phyloP scores from a whole-genome alignment of 1,284 basidiomycete species.

The Ceratobasidium sp. region DNA sequence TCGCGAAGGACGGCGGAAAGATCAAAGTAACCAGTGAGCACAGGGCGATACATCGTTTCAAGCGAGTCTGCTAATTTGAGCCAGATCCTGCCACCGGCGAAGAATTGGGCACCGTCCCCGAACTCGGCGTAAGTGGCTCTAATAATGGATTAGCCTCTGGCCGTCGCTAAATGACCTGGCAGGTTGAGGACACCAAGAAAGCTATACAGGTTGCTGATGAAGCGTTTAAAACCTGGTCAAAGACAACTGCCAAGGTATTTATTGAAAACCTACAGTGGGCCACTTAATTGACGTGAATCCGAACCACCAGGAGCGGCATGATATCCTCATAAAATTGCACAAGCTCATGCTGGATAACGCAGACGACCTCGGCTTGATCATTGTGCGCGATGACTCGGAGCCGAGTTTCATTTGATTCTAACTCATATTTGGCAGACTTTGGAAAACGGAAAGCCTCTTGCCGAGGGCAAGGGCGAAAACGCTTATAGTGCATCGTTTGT shows the following conservation, averaged over 20 bases:
- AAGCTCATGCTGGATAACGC: conserved; percentile 75
- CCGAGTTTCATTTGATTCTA: conserved; percentile 46
- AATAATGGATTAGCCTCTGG: neutral
- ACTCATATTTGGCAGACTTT: conserved; percentile 63
- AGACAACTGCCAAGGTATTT: conserved; percentile 74
- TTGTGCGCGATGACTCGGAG: conserved; percentile 58
- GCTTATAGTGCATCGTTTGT: conserved; percentile 82
- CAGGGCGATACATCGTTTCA: conserved; percentile 3
- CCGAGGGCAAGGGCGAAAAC: conserved; percentile 81
- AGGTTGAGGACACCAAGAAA: conserved; percentile 71
- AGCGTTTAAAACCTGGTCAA: conserved; percentile 81
- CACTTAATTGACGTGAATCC: neutral
- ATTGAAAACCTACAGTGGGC: neutral
- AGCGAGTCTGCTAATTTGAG: neutral
- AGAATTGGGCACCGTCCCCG: conserved; percentile 79
- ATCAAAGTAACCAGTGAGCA: conserved; percentile 76
- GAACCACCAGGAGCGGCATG: conserved; percentile 69
- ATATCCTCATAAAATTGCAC: conserved; percentile 75
- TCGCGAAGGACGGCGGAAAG: conserved; percentile 71
- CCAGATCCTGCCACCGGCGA: conserved; percentile 84
- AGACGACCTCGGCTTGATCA: conserved; percentile 81
- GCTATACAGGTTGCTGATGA: conserved; percentile 78
- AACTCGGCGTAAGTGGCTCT: conserved; percentile 64
- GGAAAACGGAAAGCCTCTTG: conserved; percentile 89
- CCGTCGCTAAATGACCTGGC: neutral